A percentile compares a stretch with the other conserved stretches of the same genome.
Conservation (phyloP, 352 stramenopile genomes). For the Phytophthora sp. region DNA sequence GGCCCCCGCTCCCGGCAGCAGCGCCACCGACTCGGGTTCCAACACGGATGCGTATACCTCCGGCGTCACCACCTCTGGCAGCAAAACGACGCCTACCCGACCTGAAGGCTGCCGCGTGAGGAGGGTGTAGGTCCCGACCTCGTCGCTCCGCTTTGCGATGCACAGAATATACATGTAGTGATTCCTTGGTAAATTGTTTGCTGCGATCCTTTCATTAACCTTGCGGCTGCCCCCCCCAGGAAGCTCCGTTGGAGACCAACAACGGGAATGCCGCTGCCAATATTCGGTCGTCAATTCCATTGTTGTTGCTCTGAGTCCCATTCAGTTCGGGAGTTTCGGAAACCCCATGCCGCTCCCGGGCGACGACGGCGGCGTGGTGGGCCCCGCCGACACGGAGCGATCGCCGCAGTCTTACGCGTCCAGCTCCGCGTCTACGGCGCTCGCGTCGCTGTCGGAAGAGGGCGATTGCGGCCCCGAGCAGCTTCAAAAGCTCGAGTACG, state of each 20-base stretch:
- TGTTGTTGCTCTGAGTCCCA: too few relatives aligned
- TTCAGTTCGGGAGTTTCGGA: too few relatives aligned
- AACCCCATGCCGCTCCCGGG: too few relatives aligned
- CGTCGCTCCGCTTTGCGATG: neutral
- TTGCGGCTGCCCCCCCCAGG: too few relatives aligned
- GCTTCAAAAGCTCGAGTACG: slow-evolving; percentile 8
- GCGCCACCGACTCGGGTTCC: neutral
- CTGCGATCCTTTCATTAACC: too few relatives aligned
- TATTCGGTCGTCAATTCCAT: too few relatives aligned
- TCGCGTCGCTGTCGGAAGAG: slow-evolving; percentile 5
- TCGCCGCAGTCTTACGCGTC: neutral
- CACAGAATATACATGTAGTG: too few relatives aligned
- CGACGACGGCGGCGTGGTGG: too few relatives aligned
- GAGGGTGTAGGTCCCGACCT: neutral
- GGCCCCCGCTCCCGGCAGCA: slow-evolving; percentile 7
- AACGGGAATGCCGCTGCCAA: too few relatives aligned
- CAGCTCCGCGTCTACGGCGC: slow-evolving; percentile 1
- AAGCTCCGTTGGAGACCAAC: too few relatives aligned
- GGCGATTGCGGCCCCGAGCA: neutral
- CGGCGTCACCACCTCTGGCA: neutral
- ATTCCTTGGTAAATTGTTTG: too few relatives aligned
- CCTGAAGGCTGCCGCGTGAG: slow-evolving; percentile 8
- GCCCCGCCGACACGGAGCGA: too few relatives aligned
- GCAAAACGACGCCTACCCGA: neutral
- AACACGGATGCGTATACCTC: neutral